Evolutionary conservation across 1,284 basidiomycete genomes (phyloP), one percentile per base, ranked within the genome.

Genomic region (Xerocomus minutiporus): DNA sequence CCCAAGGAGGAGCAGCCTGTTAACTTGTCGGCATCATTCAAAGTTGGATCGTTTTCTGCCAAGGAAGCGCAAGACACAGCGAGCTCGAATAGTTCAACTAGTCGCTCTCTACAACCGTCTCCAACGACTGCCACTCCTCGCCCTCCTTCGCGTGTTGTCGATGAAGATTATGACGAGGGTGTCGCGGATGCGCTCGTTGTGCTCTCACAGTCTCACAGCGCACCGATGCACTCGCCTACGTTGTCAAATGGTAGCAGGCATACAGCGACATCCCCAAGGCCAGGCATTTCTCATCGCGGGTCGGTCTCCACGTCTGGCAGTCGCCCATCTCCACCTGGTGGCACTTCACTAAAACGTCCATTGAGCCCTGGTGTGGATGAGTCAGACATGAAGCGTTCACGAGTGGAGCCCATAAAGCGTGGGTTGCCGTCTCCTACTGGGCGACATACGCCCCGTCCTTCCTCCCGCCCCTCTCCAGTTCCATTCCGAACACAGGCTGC

Each of bases 91-190:
- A 81, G 78, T 5, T 83, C 83, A 20, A 75, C 77, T 3, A 77
- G 76, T 15, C 79, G 82, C 15, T 80, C 83, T 11, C 74, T 81
- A 40, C 82, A 86, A 63, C 86, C 85, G 0, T 88, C 86, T 28
- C 86, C 86, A 3, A 85, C 80, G 6, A 80, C 75, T 53, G 78
- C 75, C 13, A 76, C 77, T 1, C 77, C 82, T 20, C 73, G 78
- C 8, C 78, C 79, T 17, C 85, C 84, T 7, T 73, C 79, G 13
- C 75, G 89, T 13, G 71, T 79, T 2, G 77, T 91, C 15, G 89
- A 92, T 60, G 90, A 93, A 57, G 85, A 93, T 60, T 91, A 91
- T 57, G 89, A 91, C 56, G 88, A 88, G 63, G 83, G 82, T 50
- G 83, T 84, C 35, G 83, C 83, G 4, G 87, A 87, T 58, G 78